phyloP scores from a whole-genome alignment of 2,329 filamentous ascomycete genomes.

The Podosphaera xanthii region DNA sequence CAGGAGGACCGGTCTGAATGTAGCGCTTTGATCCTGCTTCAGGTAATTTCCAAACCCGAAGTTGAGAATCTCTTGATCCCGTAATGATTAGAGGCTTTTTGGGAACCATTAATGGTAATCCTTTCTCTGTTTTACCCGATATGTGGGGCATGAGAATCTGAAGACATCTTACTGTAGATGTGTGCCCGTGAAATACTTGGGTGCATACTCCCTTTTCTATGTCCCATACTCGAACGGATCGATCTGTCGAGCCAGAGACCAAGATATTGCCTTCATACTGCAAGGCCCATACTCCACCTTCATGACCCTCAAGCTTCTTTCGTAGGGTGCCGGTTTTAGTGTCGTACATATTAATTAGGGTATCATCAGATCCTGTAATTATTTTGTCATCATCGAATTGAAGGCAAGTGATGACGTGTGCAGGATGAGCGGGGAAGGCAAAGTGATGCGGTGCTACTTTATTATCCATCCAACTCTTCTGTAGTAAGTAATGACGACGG shows the following conservation, averaged over 20 bases:
- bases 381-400: conserved; percentile 98
- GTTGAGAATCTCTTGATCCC: conserved; percentile 78
- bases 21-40: conserved; percentile 55
- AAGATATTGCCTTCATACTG: conserved; percentile 90
- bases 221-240: conserved; percentile 98
- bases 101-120: conserved; percentile 66
- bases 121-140: conserved; percentile 47
- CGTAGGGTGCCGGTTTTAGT: conserved; percentile 78
- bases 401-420: conserved; percentile 90
- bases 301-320: conserved; percentile 72
- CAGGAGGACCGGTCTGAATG: conserved; percentile 55
- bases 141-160: conserved; percentile 80
- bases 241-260: conserved; percentile 87
- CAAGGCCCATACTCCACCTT: conserved; percentile 91
- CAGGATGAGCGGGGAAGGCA: conserved; percentile 86
- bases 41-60: conserved; percentile 85
- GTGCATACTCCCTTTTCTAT: conserved; percentile 83
- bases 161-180: conserved; percentile 84
- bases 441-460: conserved; percentile 71
- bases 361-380: conserved; percentile 90
- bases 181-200: conserved; percentile 92
- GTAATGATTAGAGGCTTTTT: conserved; percentile 93
- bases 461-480: conserved; percentile 76
- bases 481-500: conserved; percentile 74
- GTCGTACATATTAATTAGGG: conserved; percentile 92